Base-by-base conservation (phyloP, 495 filamentous ascomycete species). In the Penicillium canescens region DNA sequence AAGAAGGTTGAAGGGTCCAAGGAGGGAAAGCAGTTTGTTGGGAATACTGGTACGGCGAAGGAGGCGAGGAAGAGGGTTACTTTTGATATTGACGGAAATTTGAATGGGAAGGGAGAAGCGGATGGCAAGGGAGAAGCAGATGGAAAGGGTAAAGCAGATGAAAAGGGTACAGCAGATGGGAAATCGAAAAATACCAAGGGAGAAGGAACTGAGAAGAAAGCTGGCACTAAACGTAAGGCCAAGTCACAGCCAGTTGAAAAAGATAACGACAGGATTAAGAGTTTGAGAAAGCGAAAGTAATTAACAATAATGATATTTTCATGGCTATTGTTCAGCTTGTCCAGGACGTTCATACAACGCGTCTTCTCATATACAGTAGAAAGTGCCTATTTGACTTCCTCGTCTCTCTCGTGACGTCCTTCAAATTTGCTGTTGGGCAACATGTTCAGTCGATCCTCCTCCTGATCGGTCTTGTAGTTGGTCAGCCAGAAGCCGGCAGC, bases 391-490 rank as follows among this genome's bases (percentile, higher is more conserved):
- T 24, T 42, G 5, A 44, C 43, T 42, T 45, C 6, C 42, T 43
- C 51, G 66, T 65, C 52, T 61, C 65, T 52, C 66, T 59, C 1
- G 10, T 26, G 45, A 53, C 48, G 41, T 11, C 23, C 11, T 34
- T 54, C 46, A 46, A 54, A 69, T 0, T 47, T 26, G 42, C 65
- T 69, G 24, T 65, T 40, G 1, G 63, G 61, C 18, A 74, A 52
- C 47, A 68, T 63, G 37, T 90, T 92, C 41, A 91, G 74, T 26
- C 66, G 51, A 59, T 90, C 88, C 57, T 91, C 88, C 60, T 84
- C 70, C 18, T 59, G 58, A 58, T 92, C 87, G 3, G 87, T 61
- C 40, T 73, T 65, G 13, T 80, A 69, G 63, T 84, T 86, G 52
- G 71, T 76, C 40, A 81, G 46, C 79, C 82, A 89, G 73, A 92